Evolutionary conservation across 345 rosid genomes (phyloP), one percentile per base, ranked within the genome.

Genomic region (Noccaea caerulescens): DNA sequence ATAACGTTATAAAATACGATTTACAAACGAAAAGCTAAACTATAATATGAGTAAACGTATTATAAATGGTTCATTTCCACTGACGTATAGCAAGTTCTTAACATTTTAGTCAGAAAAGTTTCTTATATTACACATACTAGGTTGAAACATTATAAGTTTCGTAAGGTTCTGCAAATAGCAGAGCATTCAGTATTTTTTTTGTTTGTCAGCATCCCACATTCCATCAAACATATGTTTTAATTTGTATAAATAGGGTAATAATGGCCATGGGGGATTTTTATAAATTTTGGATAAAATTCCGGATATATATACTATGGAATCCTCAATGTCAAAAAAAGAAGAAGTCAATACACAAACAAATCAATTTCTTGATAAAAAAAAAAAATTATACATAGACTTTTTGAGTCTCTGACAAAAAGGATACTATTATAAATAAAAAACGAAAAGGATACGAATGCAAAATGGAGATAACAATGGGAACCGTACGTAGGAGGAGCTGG

Each of bases 401-500:
- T 42, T 8, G 65, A 41, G 65, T 37, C 33, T 10, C 32, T 49
- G 59, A 73, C 66, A 46, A 58, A 73, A 49, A 34, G 38, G 45
- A 45, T 46, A 46, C 23, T 20, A 20, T 20, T 20, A 20, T 20
- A 20, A 20, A 20, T 20, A 20, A 20, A 20, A 20, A 20, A 64
- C 25, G 63, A 61, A 44, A 58, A 59, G 13, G 53, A 52, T 13
- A 54, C 5, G 66, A 53, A 63, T 4, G 46, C 7, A 34, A 23
- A 8, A 39, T 18, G 27, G 25, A 13, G 42, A 27, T 51, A 5
- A 62, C 9, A 72, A 38, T 45, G 41, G 53, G 44, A 60, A 68
- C 16, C 60, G 58, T 58, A 63, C 55, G 71, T 63, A 53, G 39
- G 30, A 63, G 52, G 38, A 27, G 69, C 20, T 51, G 59, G 77